A percentile compares a stretch with the other conserved stretches of the same genome.
These are phyloP conservation scores for Buddleja alternifolia DNA, from an alignment of 257 asterid genomes.

Conservation along the genomic window DNA sequence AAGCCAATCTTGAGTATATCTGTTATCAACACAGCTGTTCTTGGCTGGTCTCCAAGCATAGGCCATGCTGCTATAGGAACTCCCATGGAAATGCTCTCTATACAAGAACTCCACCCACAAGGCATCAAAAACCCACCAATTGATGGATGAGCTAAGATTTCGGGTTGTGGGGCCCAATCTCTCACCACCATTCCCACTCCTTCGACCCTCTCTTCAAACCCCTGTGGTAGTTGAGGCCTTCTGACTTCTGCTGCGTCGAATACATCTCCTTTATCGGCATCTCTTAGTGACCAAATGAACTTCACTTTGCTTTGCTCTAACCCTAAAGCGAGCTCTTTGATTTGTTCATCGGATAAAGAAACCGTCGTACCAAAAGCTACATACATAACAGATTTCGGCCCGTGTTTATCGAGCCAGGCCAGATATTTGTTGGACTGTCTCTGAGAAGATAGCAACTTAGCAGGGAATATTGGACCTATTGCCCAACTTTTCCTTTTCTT, in stretches of 20 bases:
- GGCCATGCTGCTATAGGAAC: conserved; percentile 55
- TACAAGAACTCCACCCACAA: conserved; percentile 51
- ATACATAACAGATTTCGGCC: conserved; percentile 32
- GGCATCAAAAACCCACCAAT: conserved; percentile 48
- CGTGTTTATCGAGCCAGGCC: conserved; percentile 40
- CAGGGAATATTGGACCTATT: conserved; percentile 48
- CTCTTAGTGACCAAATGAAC: conserved; percentile 51
- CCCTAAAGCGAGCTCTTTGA: conserved; percentile 42
- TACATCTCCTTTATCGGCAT: conserved; percentile 44
- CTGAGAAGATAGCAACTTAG: background rate
- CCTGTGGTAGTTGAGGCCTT: conserved; percentile 34
- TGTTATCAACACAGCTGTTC: conserved; percentile 26
- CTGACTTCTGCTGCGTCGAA: conserved; percentile 34
- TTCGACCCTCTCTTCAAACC: conserved; percentile 39
- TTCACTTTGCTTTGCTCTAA: conserved; percentile 39
- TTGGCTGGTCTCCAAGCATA: conserved; percentile 50
- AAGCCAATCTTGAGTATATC: conserved; percentile 29
- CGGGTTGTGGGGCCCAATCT: conserved; percentile 53
- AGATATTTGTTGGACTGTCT: conserved; percentile 29
- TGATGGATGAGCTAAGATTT: conserved; percentile 37
- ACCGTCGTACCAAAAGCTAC: conserved; percentile 44
- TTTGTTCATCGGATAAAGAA: conserved; percentile 40
- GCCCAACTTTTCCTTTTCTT: conserved; percentile 39
- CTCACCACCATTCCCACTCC: conserved; percentile 41
- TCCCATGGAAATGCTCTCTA: conserved; percentile 42